Evolutionary conservation across 2,329 filamentous ascomycete genomes (phyloP), one percentile per base, ranked within the genome.

Genomic region (Ceratocystis huliohia): DNA sequence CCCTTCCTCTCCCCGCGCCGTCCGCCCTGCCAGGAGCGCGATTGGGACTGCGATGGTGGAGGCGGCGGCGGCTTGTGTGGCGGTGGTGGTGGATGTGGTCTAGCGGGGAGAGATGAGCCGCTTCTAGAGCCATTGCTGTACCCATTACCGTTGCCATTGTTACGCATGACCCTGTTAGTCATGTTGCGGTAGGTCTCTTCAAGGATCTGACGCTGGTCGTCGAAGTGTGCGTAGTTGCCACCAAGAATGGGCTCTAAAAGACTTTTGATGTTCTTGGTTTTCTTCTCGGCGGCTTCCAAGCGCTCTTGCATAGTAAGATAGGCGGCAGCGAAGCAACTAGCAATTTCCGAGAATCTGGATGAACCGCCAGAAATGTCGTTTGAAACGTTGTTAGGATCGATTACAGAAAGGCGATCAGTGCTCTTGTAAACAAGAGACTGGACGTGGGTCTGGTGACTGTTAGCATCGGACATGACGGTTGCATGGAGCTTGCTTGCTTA

Each of bases 301-400:
- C 83, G 81, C 2, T 81, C 74, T 61, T 80, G 78, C 17, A 96
- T 75, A 1, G 74, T 74, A 8, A 78, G 72, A 72, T 85, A 82
- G 0, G 89, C 88, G 1, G 84, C 76, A 0, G 82, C 78, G 74
- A 99, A 97, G 13, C 81, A 79, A n/a, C 79, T 73, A 70, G 89
- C 78, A 62, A 96, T 88, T 7, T 82, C 78, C 0, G 75, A 70
- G 6, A 88, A 89, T 70, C 89, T 88, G 59, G 79, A 82, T 0
- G 91, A 94, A 8, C 92, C 92, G 8, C 91, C 91, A 0, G 94
- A 87, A 30, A 99, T 94, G 72, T 99, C 94, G 74, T 97, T 97
- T 30, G 81, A 78, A 0, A 83, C 74, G 67, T 89, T 88, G 74
- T 97, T 96, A 0, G 94, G 94, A 72, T 99, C 94, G 67, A 96